Percentiles rank a stretch among this genome's conserved stretches.
Conservation (phyloP, 345 rosid genomes). For the Corchorus olitorius region DNA sequence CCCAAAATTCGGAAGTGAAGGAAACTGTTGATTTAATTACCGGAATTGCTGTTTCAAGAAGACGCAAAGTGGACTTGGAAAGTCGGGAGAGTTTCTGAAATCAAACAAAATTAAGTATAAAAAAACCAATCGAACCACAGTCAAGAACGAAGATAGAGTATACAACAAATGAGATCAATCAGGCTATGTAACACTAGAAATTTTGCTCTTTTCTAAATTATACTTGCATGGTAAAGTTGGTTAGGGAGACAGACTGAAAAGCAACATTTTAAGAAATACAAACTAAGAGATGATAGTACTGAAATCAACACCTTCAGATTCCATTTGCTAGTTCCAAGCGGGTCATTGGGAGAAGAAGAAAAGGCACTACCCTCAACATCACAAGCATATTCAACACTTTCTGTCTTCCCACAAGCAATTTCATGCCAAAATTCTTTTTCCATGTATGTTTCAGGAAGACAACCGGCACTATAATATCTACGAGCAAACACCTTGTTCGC, state of each 20-base stretch:
- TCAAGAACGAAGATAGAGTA: constrained; percentile 1
- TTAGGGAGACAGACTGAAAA: constrained; percentile 12
- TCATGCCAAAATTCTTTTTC: constrained; percentile 99
- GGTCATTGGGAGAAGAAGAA: constrained; percentile 85
- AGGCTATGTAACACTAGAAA: background rate
- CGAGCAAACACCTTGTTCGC: constrained; percentile 95
- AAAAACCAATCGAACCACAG: constrained; percentile 2
- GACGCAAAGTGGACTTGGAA: constrained; percentile 86
- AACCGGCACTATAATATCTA: constrained; percentile 89
- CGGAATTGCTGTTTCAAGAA: constrained; percentile 84
- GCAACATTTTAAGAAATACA: background rate
- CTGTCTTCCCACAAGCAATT: constrained; percentile 93
- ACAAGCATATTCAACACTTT: constrained; percentile 98
- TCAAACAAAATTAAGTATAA: constrained; percentile 22
- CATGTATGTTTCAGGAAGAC: constrained; percentile 88
- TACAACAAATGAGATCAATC: background rate
- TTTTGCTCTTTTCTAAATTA: background rate
- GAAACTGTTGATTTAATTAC: constrained; percentile 37
- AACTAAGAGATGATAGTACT: constrained; percentile 20
- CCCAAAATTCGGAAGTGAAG: background rate
- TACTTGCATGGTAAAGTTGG: background rate
- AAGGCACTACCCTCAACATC: constrained; percentile 99
- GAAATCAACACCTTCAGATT: constrained; percentile 83
- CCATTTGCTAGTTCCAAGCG: constrained; percentile 97
- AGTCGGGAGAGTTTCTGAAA: constrained; percentile 81